Evolutionary conservation across 805 yeast species (phyloP).

Genomic region (Starmerella vaccinii): DNA sequence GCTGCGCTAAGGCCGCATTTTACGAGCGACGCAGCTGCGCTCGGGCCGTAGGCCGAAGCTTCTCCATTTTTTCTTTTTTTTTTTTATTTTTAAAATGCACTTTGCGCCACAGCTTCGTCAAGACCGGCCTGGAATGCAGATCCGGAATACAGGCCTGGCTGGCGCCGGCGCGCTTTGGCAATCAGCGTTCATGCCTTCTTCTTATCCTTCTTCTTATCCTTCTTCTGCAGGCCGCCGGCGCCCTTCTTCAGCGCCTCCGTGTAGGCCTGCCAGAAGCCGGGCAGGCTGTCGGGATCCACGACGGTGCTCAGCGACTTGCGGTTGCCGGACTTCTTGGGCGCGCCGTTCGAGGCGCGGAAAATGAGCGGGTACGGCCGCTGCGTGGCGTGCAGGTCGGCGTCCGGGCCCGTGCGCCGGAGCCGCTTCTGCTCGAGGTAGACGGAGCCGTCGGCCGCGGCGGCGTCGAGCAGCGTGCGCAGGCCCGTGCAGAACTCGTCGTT

Average conservation of each 20-base stretch:
- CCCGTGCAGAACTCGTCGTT: slow-evolving; percentile 28
- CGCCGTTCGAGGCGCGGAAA: slow-evolving; percentile 58
- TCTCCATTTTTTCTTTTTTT: too few relatives aligned
- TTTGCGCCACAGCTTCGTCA: too few relatives aligned
- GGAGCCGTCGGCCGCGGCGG: slow-evolving; percentile 28
- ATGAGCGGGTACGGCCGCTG: slow-evolving; percentile 46
- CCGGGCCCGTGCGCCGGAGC: slow-evolving; percentile 24
- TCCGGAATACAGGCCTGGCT: too few relatives aligned
- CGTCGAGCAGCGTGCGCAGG: slow-evolving; percentile 26
- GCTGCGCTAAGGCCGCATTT: too few relatives aligned
- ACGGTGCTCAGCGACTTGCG: slow-evolving; percentile 62
- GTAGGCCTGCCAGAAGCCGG: slow-evolving; percentile 69
- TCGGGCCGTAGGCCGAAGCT: too few relatives aligned
- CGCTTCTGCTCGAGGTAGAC: slow-evolving; percentile 33
- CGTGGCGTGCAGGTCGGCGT: slow-evolving; percentile 16
- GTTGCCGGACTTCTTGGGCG: slow-evolving; percentile 36
- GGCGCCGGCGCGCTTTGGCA: too few relatives aligned
- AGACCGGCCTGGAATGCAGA: too few relatives aligned
- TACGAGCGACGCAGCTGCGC: too few relatives aligned
- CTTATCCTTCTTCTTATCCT: slow-evolving; percentile 67
- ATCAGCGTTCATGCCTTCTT: slow-evolving; percentile 1
- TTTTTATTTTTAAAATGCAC: too few relatives aligned
- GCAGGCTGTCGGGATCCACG: slow-evolving; percentile 51
- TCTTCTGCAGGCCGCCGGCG: slow-evolving; percentile 66
- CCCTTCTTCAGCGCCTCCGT: slow-evolving; percentile 59